Evolutionary conservation across 2,329 filamentous ascomycete species (phyloP), one percentile per base, ranked within the genome.

Genomic region (Dactylella cylindrospora): DNA sequence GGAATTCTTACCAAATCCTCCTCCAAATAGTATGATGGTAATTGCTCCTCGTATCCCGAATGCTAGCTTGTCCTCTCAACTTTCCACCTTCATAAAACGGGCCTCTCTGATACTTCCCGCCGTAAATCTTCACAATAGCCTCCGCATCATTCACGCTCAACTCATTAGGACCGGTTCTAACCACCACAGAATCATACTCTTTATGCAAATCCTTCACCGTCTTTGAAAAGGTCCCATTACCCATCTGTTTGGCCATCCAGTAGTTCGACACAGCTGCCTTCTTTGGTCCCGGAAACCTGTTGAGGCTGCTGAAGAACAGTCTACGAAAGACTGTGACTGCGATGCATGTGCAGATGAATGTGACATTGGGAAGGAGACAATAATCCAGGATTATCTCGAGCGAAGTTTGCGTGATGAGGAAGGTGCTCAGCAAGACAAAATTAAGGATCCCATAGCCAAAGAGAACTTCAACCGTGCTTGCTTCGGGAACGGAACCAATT

Each of bases 11-110:
- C 47, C 55, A 53, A 26, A 61, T 61, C 20, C 55, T 40, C 25
- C 55, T 53, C 55, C 55, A 61, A n/a, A 61, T 61, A 17, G 25
- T 29, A 47, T 61, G 55, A 28, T 47, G 55, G 19, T 53, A 60
- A 13, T 32, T 22, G 22, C 41, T 53, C n/a, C 55, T 47, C 15
- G 55, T 61, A 25, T 61, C 55, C 9, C 23, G 31, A 12, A 53
- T 53, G 9, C 31, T 46, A 3, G 35, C 22, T 2, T 51, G 33
- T 9, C 41, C 55, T 20, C 47, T 61, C 47, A 61, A 33, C 22
- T 39, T 61, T 6, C 54, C 46, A 17, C 40, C 47, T 31, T 61
- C 55, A 19, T 53, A 61, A 17, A 61, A 61, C 17, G 47, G 38
- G 1, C 47, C 47, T 25, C 47, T 25, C 32, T 36, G 40, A 32